phyloP scores from a whole-genome alignment of 2,329 filamentous ascomycete species.

The Cercospora beticola region DNA sequence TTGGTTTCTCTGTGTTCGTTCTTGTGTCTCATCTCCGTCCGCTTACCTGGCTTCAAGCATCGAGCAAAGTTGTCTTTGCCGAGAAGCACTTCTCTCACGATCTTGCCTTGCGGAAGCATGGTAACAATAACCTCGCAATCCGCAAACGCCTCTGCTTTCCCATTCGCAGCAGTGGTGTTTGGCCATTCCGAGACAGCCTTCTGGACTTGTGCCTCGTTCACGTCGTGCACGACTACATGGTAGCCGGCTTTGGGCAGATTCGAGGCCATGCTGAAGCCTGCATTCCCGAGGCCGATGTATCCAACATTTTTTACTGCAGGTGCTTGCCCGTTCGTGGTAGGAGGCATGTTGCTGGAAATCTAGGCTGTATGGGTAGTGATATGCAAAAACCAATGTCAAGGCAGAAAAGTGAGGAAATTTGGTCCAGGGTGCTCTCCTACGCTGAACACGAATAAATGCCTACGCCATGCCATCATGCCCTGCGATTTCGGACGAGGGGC shows the following conservation, averaged over 20 bases:
- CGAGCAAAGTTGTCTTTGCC: conserved; percentile 35
- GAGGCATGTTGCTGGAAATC: conserved; percentile 16
- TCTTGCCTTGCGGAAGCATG: conserved; percentile 41
- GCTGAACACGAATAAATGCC: not conserved
- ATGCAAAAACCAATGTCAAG: not conserved
- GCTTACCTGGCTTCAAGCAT: conserved; percentile 30
- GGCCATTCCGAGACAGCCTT: conserved; percentile 30
- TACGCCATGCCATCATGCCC: conserved; percentile 1
- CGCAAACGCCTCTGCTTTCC: conserved; percentile 32
- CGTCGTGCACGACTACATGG: conserved; percentile 37
- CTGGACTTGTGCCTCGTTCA: conserved; percentile 29
- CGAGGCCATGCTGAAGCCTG: conserved; percentile 38
- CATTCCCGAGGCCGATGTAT: conserved; percentile 40
- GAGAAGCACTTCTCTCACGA: conserved; percentile 37
- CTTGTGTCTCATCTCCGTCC: no score
- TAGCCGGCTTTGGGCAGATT: conserved; percentile 39
- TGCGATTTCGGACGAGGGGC: conserved; percentile 10
- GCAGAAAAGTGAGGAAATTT: not conserved
- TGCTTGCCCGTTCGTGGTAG: conserved; percentile 18
- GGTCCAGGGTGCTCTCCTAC: not conserved
- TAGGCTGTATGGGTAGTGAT: not conserved
- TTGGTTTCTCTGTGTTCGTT: not conserved
- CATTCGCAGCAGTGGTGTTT: conserved; percentile 35
- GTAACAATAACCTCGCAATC: conserved; percentile 40
- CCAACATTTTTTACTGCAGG: conserved; percentile 33